These are phyloP conservation scores for Clathrospora elynae DNA, from an alignment of 2,329 filamentous ascomycete genomes.

Conservation along the genomic window DNA sequence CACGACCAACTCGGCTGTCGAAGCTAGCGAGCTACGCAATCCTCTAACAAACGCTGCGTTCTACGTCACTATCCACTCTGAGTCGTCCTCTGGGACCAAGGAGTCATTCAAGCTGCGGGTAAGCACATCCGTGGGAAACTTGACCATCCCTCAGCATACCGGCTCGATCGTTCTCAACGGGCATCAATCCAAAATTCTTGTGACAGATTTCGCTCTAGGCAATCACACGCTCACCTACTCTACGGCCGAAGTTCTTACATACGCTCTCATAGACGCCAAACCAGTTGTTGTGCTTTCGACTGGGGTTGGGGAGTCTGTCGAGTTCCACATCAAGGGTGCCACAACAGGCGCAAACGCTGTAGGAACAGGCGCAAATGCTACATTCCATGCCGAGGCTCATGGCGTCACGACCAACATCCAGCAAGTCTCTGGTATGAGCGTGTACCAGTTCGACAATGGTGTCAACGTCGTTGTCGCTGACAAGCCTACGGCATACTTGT, in stretches of 20 bases:
- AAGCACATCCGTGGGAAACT: constrained; percentile 60
- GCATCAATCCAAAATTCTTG: constrained; percentile 65
- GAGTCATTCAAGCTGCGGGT: constrained; percentile 62
- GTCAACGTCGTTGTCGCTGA: constrained; percentile 47
- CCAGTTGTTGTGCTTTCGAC: constrained; percentile 50
- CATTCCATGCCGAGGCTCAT: constrained; percentile 50
- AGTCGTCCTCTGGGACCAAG: constrained; percentile 57
- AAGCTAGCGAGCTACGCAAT: constrained; percentile 63
- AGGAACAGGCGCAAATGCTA: constrained; percentile 50
- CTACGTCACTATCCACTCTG: constrained; percentile 62
- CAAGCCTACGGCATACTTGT: constrained; percentile 45
- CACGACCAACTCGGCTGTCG: constrained; percentile 58
- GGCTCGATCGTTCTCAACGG: constrained; percentile 61
- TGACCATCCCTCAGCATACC: constrained; percentile 60
- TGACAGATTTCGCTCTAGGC: constrained; percentile 64
- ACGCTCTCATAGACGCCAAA: constrained; percentile 43
- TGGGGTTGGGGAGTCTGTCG: constrained; percentile 48
- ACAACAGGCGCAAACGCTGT: constrained; percentile 49
- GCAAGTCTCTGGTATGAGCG: constrained; percentile 39
- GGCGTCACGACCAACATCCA: constrained; percentile 43
- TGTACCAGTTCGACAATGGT: constrained; percentile 46
- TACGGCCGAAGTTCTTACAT: constrained; percentile 59
- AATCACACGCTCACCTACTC: constrained; percentile 59
- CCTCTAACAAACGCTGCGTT: constrained; percentile 62
- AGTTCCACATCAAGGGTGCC: constrained; percentile 48